These are phyloP conservation scores for Venturia effusa DNA, from an alignment of 2,329 filamentous ascomycete species.

Conservation along the genomic window DNA sequence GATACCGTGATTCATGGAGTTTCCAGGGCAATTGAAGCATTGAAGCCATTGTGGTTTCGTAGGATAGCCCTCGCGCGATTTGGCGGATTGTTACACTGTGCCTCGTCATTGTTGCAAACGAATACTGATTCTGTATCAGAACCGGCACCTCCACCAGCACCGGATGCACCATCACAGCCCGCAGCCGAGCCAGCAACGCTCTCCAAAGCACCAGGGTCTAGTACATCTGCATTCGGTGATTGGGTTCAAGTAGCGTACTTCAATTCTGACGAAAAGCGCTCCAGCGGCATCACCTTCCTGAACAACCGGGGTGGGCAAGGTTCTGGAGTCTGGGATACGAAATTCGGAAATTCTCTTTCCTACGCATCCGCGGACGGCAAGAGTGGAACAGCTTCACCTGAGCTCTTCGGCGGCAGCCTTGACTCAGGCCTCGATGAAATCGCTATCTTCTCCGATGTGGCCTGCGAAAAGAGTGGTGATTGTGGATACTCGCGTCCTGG, in stretches of 20 bases:
- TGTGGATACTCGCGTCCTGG: slow-evolving; percentile 40
- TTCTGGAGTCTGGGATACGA: slow-evolving; percentile 40
- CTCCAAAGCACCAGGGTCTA: neutral
- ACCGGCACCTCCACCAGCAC: slow-evolving; percentile 11
- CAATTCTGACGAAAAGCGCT: slow-evolving; percentile 28
- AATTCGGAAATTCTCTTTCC: slow-evolving; percentile 47
- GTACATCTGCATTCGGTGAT: slow-evolving; percentile 14
- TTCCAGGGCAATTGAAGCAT: neutral
- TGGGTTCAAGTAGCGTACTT: slow-evolving; percentile 41
- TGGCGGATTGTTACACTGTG: neutral
- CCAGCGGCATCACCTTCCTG: slow-evolving; percentile 46
- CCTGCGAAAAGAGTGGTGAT: slow-evolving; percentile 32
- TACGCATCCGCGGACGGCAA: slow-evolving; percentile 40
- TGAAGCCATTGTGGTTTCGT: neutral
- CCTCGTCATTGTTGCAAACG: neutral
- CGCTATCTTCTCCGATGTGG: slow-evolving; percentile 24
- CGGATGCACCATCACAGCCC: slow-evolving; percentile 11
- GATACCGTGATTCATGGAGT: neutral
- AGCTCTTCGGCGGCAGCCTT: slow-evolving; percentile 38
- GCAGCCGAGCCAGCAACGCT: slow-evolving; percentile 2
- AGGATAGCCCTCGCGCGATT: neutral
- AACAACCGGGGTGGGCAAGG: slow-evolving; percentile 46
- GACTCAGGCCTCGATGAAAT: slow-evolving; percentile 25
- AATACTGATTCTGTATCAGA: neutral
- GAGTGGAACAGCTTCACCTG: slow-evolving; percentile 34